Evolutionary conservation across 257 asterid species (phyloP).

Genomic region (Echium plantagineum): DNA sequence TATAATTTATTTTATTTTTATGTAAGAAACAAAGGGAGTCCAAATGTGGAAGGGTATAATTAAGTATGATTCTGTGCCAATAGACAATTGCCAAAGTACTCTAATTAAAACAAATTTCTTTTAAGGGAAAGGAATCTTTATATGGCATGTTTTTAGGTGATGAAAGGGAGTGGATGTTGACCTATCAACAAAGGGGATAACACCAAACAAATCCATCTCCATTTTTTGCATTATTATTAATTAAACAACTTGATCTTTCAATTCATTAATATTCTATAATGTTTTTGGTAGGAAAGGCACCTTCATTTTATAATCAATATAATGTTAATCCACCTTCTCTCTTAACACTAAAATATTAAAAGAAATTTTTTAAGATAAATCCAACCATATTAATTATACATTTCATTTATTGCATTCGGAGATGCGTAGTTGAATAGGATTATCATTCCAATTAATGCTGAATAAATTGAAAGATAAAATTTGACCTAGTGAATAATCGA

Average conservation of each 20-base stretch:
- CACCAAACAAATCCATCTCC: conserved; percentile 38
- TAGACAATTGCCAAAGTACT: conserved; percentile 12
- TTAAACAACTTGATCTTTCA: conserved; percentile 20
- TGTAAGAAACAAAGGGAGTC: too few relatives aligned
- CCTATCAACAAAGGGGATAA: conserved; percentile 38
- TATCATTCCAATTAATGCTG: too few relatives aligned
- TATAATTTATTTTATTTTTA: too few relatives aligned
- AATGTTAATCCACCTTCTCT: background rate
- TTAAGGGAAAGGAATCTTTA: conserved; percentile 20
- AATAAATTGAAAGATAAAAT: too few relatives aligned
- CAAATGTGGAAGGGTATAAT: too few relatives aligned
- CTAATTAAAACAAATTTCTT: conserved; percentile 9
- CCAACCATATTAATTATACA: too few relatives aligned
- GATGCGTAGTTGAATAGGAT: too few relatives aligned
- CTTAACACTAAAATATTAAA: too few relatives aligned
- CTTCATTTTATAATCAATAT: conserved; percentile 2
- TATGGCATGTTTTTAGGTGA: conserved; percentile 30
- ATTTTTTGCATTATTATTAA: conserved; percentile 18
- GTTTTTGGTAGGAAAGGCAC: conserved; percentile 17
- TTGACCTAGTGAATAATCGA: too few relatives aligned
- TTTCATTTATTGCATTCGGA: too few relatives aligned
- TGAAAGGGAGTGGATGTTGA: conserved; percentile 38
- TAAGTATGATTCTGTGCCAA: too few relatives aligned
- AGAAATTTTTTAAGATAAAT: too few relatives aligned
- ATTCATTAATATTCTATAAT: conserved; percentile 13